Conservation (phyloP, 495 filamentous ascomycete species). For the Lepidopterella palustris region DNA sequence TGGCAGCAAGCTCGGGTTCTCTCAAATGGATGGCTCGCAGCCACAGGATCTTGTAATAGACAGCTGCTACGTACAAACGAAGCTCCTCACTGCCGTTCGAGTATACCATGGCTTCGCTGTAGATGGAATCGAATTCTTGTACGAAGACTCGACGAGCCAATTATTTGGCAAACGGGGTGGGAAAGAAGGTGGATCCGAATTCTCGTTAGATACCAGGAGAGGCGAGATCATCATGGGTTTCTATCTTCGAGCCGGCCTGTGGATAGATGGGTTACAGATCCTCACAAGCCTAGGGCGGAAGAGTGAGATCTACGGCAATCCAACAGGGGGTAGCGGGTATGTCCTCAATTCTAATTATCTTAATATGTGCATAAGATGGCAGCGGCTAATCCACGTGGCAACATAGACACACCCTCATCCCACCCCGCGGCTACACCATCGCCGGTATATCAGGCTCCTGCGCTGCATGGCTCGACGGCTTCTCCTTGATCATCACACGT, state of each 20-base stretch:
- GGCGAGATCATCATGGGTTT: constrained; percentile 89
- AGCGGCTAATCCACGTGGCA: background rate
- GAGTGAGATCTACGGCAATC: constrained; percentile 80
- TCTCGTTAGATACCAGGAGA: constrained; percentile 72
- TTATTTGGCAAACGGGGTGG: constrained; percentile 83
- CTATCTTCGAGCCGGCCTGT: constrained; percentile 68
- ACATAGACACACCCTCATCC: constrained; percentile 75
- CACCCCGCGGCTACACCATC: constrained; percentile 83
- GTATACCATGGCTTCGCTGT: constrained; percentile 73
- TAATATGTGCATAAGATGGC: constrained; percentile 1
- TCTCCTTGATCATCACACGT: constrained; percentile 76
- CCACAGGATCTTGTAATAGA: constrained; percentile 70
- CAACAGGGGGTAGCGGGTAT: constrained; percentile 75
- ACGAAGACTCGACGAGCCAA: constrained; percentile 81
- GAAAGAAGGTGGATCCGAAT: constrained; percentile 66
- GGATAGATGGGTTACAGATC: constrained; percentile 89
- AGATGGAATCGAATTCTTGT: constrained; percentile 87
- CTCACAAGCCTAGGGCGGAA: constrained; percentile 80
- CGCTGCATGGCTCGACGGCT: constrained; percentile 78
- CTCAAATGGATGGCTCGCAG: constrained; percentile 63
- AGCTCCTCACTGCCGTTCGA: constrained; percentile 66
- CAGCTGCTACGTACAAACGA: constrained; percentile 58
- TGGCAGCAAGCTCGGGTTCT: constrained; percentile 68
- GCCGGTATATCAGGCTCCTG: constrained; percentile 81
- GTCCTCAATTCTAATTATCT: constrained; percentile 28